Base-by-base conservation (phyloP, 2,329 filamentous ascomycete genomes). In the Pochonia chlamydosporia region DNA sequence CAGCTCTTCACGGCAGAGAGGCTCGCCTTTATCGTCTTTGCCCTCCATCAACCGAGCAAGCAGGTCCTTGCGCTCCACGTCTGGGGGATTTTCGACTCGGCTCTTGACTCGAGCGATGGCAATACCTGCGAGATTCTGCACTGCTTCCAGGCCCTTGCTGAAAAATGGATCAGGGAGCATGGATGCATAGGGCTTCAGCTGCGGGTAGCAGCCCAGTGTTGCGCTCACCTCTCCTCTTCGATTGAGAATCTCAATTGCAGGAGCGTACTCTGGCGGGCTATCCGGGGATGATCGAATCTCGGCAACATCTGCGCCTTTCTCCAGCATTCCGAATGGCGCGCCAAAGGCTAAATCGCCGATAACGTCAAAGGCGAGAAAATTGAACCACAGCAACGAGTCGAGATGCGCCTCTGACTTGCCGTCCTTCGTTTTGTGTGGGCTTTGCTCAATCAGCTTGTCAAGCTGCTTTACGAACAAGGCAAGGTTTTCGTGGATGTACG, bases 171-270 rank as follows among this genome's bases (percentile, higher is more conserved):
- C 89, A 0, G 89, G 89, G 9, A 95, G 68, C 64, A 84, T 92
- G 57, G 81, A 82, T 16, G 89, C 90, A 55, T 81, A 95, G 1
- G 89, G 87, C 63, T 87, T 92, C 41, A 96, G 70, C 49, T 71
- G 66, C 0, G 90, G 89, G 46, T 84, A 71, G 58, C 81, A 87
- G 2, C 90, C 90, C 3, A 96, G 73, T 0, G 89, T 83, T 4
- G 82, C 87, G 11, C 85, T 91, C 25, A 96, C 89, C 61, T 96
- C 90, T 47, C 90, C 91, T 42, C 90, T 78, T 13, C 90, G 80
- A 69, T 96, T 96, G 46, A 96, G 73, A 4, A 95, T 91, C 67
- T 96, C 84, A 52, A 96, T 88, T 9, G 90, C 91, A 0, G 85
- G 79, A 0, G 85, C 86, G 57, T 85, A 89, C 24, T 80, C 79